These are phyloP conservation scores for Exsudoporus frostii DNA, from an alignment of 768 basidiomycete species.

Conservation along the genomic window DNA sequence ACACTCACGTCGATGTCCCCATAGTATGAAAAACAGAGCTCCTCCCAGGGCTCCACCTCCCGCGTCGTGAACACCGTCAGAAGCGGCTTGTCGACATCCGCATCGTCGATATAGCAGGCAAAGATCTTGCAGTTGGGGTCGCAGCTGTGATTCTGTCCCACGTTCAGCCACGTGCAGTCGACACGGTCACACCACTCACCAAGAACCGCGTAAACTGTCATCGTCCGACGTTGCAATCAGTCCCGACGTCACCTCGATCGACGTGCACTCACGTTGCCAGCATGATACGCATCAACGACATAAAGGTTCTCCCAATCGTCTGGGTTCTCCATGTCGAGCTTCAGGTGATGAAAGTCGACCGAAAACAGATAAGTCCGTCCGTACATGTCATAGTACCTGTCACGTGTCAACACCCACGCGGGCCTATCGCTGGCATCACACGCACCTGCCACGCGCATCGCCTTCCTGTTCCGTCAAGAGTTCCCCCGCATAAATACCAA, in stretches of 20 bases:
- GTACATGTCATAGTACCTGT: slow-evolving; percentile 68
- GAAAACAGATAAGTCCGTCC: slow-evolving; percentile 82
- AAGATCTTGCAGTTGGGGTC: slow-evolving; percentile 76
- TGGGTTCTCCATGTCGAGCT: slow-evolving; percentile 25
- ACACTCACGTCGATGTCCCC: slow-evolving; percentile 48
- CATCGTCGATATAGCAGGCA: slow-evolving; percentile 78
- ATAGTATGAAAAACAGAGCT: slow-evolving; percentile 74
- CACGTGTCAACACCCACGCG: not conserved
- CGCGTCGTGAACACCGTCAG: slow-evolving; percentile 62
- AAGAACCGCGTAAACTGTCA: slow-evolving; percentile 91
- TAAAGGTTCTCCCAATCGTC: slow-evolving; percentile 39
- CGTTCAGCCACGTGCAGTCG: not conserved
- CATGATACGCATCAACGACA: slow-evolving; percentile 84
- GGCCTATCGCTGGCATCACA: not conserved
- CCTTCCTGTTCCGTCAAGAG: slow-evolving; percentile 65
- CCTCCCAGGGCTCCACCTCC: slow-evolving; percentile 63
- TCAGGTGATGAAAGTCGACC: slow-evolving; percentile 72
- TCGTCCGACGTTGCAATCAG: not conserved
- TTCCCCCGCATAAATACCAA: slow-evolving; percentile 88
- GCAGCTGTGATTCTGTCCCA: slow-evolving; percentile 80
- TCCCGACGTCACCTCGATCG: not conserved
- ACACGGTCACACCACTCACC: slow-evolving; percentile 39
- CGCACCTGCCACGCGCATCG: slow-evolving; percentile 65
- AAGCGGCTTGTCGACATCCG: slow-evolving; percentile 65
- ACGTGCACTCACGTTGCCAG: slow-evolving; percentile 63